Evolutionary conservation across 371 early-diverging fungal genomes (phyloP).

Genomic region (Umbelopsis sp.): DNA sequence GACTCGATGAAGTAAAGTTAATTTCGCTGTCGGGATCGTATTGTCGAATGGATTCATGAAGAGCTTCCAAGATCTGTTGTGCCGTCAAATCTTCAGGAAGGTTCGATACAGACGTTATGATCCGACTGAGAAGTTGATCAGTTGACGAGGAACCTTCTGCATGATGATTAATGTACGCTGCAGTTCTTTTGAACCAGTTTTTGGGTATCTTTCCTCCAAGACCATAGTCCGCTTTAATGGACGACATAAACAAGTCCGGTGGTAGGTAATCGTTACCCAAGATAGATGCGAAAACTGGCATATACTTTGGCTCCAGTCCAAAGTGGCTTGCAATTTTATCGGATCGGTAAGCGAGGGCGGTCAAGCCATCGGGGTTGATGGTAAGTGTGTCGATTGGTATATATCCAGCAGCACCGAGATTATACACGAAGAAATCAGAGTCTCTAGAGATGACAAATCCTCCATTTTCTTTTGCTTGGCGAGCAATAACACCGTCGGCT

Average conservation of each 20-base stretch:
- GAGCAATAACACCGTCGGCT: constrained; percentile 58
- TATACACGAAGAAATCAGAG: constrained; percentile 62
- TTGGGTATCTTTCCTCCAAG: constrained; percentile 22
- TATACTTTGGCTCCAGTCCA: constrained; percentile 29
- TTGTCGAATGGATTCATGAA: constrained; percentile 32
- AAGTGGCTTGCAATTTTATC: constrained; percentile 40
- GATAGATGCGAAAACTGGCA: constrained; percentile 59
- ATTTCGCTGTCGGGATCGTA: constrained; percentile 31
- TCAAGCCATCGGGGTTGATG: constrained; percentile 30
- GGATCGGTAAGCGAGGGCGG: constrained; percentile 52
- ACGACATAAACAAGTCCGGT: constrained; percentile 28
- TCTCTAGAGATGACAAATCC: constrained; percentile 62
- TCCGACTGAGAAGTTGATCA: constrained; percentile 16
- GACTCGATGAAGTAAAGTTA: neutral
- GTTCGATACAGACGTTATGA: constrained; percentile 20
- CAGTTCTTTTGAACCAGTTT: constrained; percentile 35
- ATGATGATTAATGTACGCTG: constrained; percentile 23
- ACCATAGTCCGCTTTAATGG: constrained; percentile 37
- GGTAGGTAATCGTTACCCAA: constrained; percentile 62
- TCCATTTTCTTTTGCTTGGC: constrained; percentile 39
- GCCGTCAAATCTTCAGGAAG: constrained; percentile 38
- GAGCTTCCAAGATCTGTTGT: constrained; percentile 27
- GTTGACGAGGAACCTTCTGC: constrained; percentile 17
- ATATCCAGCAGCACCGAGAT: constrained; percentile 54
- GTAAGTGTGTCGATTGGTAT: constrained; percentile 53